A percentile compares a stretch with the other conserved stretches of the same genome.
These are phyloP conservation scores for Pyrenochaeta sp. DNA, from an alignment of 2,329 filamentous ascomycete species.

Conservation along the genomic window DNA sequence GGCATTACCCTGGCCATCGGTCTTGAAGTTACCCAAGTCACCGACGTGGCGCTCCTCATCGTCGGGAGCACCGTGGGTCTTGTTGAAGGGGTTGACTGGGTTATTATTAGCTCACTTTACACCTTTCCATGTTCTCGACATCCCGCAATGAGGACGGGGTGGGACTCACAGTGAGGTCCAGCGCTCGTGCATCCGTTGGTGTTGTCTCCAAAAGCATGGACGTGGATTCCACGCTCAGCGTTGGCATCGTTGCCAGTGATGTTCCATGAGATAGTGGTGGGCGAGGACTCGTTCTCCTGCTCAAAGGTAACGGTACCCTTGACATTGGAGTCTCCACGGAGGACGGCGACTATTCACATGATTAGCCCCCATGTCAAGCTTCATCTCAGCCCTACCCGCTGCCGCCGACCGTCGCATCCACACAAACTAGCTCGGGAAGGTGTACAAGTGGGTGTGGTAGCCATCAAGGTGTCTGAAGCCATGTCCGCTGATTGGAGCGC, in stretches of 20 bases:
- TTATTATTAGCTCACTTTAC: neutral
- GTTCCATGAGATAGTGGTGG: constrained; percentile 90
- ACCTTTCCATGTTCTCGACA: neutral
- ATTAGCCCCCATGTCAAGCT: constrained; percentile 10
- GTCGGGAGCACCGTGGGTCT: constrained; percentile 86
- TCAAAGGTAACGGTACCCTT: constrained; percentile 93
- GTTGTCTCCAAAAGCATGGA: constrained; percentile 99
- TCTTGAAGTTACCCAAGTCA: constrained; percentile 97
- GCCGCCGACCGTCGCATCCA: neutral
- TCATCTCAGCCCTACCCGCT: constrained; percentile 9
- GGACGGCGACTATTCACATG: constrained; percentile 77
- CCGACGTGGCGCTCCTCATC: constrained; percentile 93
- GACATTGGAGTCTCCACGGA: constrained; percentile 98
- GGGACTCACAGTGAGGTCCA: constrained; percentile 87
- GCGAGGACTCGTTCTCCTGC: constrained; percentile 81
- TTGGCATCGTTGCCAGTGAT: constrained; percentile 93
- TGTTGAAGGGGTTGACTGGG: constrained; percentile 95
- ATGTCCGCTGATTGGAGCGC: constrained; percentile 34
- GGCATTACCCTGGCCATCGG: constrained; percentile 89
- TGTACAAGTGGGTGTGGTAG: constrained; percentile 8
- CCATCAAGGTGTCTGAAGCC: constrained; percentile 41
- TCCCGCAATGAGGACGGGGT: neutral
- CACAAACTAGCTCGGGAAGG: neutral
- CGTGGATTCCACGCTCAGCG: constrained; percentile 96
- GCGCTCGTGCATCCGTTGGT: constrained; percentile 99